These are phyloP conservation scores for Biscutella laevigata DNA, from an alignment of 441 rosid species.

Conservation along the genomic window DNA sequence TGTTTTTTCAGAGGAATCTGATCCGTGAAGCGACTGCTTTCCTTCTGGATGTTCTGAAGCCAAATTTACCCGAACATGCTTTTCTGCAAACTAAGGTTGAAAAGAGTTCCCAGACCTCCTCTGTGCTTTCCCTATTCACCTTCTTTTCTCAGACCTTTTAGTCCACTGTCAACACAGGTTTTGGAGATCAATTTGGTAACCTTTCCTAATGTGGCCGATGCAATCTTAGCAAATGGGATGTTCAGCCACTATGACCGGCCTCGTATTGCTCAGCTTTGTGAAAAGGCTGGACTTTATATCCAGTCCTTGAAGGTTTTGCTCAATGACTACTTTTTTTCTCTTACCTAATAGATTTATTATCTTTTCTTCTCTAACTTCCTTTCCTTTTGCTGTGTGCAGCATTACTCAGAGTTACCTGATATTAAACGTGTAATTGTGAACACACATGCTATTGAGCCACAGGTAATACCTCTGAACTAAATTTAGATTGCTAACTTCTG, in stretches of 20 bases:
- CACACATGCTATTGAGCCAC: constrained; percentile 98
- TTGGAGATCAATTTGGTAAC: constrained; percentile 97
- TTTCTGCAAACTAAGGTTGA: constrained; percentile 90
- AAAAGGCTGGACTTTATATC: constrained; percentile 88
- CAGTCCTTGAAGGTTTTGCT: constrained; percentile 67
- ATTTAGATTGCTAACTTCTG: constrained; percentile 5
- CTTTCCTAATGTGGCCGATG: constrained; percentile 98
- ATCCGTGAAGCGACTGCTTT: constrained; percentile 99
- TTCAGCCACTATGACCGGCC: constrained; percentile 96
- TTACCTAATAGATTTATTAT: neutral
- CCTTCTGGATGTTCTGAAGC: constrained; percentile 95
- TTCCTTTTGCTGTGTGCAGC: constrained; percentile 45
- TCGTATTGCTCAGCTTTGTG: constrained; percentile 95
- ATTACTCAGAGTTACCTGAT: constrained; percentile 86
- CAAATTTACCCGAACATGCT: constrained; percentile 90
- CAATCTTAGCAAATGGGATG: constrained; percentile 98
- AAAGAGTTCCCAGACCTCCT: constrained; percentile 13
- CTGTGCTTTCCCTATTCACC: neutral
- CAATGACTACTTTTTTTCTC: constrained; percentile 1
- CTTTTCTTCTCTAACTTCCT: constrained; percentile 9
- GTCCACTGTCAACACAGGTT: constrained; percentile 43
- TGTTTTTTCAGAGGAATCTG: constrained; percentile 90
- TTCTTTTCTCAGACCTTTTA: constrained; percentile 19
- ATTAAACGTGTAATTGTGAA: constrained; percentile 95
- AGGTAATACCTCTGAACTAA: constrained; percentile 39